Evolutionary conservation across 805 yeast genomes (phyloP), one percentile per base, ranked within the genome.

Genomic region (Cyberlindnera sargentensis): DNA sequence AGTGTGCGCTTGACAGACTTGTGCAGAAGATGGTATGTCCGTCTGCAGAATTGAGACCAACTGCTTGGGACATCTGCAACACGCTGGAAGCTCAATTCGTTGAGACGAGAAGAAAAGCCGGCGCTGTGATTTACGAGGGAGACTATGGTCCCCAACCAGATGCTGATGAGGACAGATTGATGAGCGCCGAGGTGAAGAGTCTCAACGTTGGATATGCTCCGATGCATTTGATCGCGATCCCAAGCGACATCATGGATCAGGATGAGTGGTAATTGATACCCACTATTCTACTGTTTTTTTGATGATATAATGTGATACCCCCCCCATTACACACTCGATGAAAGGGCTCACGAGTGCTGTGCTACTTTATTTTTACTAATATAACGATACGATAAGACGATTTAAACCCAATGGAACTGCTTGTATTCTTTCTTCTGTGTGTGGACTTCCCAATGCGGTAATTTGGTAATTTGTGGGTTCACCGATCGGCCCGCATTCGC

Each of bases 121-220:
- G 98, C 4, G 96, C 97, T 3, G 84, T 90, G 2, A 84, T 93
- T 49, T 93, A 82, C 56, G 99, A 91, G 66, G 98, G 97, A 20
- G 97, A 93, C 52, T 89, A 75, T 61, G 99, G 98, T 0, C 96
- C 97, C 1, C 68, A 70, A 46, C 82, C 85, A 0, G 78, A 72
- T 36, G 58, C 44, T 3, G 65, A 63, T 28, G 66, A 60, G 36
- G 60, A 53, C 4, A 34, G 37, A 3, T 25, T 47, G 28, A 56
- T 57, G 58, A 31, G 47, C 26, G 20, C 40, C 5, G 56, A 51
- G 4, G 42, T 55, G 4, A 57, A 47, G 37, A 45, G 41, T 4
- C 36, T 58, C 43, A 58, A 56, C 40, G 37, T 57, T 31, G 49
- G 48, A 4, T 42, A 42, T 27, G 41, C 34, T 6, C 44, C 49